Evolutionary conservation across 345 rosid genomes (phyloP).

Genomic region (Kandelia obovata): DNA sequence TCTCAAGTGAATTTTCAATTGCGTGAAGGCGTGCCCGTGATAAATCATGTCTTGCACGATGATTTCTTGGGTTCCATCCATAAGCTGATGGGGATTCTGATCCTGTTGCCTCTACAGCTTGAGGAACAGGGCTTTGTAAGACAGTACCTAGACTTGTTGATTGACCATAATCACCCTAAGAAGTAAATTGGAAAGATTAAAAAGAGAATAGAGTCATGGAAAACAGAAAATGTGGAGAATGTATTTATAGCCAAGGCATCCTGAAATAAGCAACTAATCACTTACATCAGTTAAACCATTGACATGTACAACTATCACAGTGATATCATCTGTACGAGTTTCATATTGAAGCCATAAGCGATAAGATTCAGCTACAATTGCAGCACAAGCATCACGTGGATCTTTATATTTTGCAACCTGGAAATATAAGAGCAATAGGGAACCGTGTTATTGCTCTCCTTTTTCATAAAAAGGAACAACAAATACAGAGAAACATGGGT

Average conservation of each 20-base stretch:
- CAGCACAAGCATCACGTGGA: conserved; percentile 99
- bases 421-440: conserved; percentile 14
- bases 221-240: conserved; percentile 19
- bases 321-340: conserved; percentile 99
- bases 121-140: conserved; percentile 55
- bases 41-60: conserved; percentile 77
- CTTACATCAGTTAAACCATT: conserved; percentile 72
- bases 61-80: conserved; percentile 71
- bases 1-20: conserved; percentile 86
- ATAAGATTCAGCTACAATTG: conserved; percentile 98
- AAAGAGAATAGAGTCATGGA: conserved; percentile 14
- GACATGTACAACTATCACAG: conserved; percentile 88
- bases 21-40: conserved; percentile 94
- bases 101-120: conserved; percentile 76
- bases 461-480: neutral
- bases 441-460: neutral
- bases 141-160: conserved; percentile 38
- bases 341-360: conserved; percentile 98
- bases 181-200: neutral
- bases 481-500: neutral
- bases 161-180: conserved; percentile 56
- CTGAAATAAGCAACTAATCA: conserved; percentile 8
- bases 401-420: conserved; percentile 93
- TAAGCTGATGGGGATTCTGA: conserved; percentile 80
- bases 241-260: neutral